These are phyloP conservation scores for Yamadazyma membranifaciens DNA, from an alignment of 1,139 yeast genomes.

Conservation along the genomic window DNA sequence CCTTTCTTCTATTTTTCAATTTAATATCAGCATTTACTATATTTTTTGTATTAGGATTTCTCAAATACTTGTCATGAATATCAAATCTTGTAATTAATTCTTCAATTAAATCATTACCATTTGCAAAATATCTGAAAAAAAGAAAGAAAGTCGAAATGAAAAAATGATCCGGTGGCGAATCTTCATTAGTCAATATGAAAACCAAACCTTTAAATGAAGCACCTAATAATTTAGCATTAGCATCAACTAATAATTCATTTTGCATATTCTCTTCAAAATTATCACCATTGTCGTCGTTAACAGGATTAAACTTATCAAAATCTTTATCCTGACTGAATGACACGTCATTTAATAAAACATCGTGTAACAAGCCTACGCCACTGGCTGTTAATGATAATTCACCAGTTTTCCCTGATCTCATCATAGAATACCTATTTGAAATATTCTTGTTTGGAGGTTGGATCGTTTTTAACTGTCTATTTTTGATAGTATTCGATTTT, in stretches of 20 bases:
- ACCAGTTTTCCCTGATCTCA: slow-evolving; percentile 57
- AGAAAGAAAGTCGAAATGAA: slow-evolving; percentile 76
- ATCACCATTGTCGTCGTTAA: slow-evolving; percentile 10
- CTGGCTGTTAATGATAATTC: slow-evolving; percentile 54
- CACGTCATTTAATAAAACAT: slow-evolving; percentile 44
- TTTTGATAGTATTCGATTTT: slow-evolving; percentile 37
- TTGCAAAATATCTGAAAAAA: slow-evolving; percentile 74
- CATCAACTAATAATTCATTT: slow-evolving; percentile 48
- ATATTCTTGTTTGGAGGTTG: slow-evolving; percentile 16
- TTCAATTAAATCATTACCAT: slow-evolving; percentile 67
- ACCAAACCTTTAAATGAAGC: slow-evolving; percentile 79
- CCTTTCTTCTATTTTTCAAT: slow-evolving; percentile 61
- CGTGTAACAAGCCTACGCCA: slow-evolving; percentile 55
- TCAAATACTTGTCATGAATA: slow-evolving; percentile 34
- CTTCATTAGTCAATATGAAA: slow-evolving; percentile 69
- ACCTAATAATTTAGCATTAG: slow-evolving; percentile 60
- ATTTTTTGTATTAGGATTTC: slow-evolving; percentile 24
- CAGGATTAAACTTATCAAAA: slow-evolving; percentile 30
- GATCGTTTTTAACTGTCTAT: slow-evolving; percentile 17
- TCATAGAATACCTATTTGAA: slow-evolving; percentile 54
- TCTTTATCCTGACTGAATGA: slow-evolving; percentile 43
- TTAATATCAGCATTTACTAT: slow-evolving; percentile 50
- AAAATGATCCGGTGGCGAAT: slow-evolving; percentile 65
- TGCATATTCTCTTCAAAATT: slow-evolving; percentile 24
- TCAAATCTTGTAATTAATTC: slow-evolving; percentile 69